These are phyloP conservation scores for Prunus mongolica DNA, from an alignment of 306 rosid species.

Conservation along the genomic window DNA sequence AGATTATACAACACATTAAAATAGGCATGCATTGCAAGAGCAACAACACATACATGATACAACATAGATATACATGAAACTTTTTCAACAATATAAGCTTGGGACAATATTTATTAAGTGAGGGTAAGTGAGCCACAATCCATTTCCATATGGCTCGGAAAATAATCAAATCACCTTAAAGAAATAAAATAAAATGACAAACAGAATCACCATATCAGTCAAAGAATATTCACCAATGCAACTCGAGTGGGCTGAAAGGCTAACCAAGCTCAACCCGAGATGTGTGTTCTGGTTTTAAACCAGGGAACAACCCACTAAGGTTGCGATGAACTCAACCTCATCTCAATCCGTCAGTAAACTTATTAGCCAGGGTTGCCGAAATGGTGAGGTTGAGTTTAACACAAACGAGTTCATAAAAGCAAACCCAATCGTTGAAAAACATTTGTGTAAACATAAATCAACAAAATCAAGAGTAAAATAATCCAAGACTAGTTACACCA, in stretches of 20 bases:
- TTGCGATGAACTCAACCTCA: background rate
- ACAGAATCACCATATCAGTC: background rate
- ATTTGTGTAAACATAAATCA: background rate
- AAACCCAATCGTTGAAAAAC: background rate
- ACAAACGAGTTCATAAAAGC: background rate
- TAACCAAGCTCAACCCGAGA: background rate
- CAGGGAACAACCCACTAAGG: background rate
- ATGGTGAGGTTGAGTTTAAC: background rate
- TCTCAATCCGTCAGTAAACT: background rate
- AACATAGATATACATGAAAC: background rate
- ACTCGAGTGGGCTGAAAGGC: background rate
- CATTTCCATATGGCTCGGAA: background rate
- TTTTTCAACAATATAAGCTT: background rate
- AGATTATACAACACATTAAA: background rate
- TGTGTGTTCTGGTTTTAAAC: background rate
- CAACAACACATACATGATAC: background rate
- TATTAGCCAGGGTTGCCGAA: background rate
- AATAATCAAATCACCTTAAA: background rate
- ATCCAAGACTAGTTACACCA: background rate
- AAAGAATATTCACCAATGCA: background rate
- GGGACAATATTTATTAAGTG: background rate
- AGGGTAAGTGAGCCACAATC: background rate
- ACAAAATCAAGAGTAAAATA: background rate
- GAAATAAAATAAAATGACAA: background rate
- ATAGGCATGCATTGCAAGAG: background rate